Base-by-base conservation (phyloP, 1,139 yeast species). In the Suhomyces taliae region DNA sequence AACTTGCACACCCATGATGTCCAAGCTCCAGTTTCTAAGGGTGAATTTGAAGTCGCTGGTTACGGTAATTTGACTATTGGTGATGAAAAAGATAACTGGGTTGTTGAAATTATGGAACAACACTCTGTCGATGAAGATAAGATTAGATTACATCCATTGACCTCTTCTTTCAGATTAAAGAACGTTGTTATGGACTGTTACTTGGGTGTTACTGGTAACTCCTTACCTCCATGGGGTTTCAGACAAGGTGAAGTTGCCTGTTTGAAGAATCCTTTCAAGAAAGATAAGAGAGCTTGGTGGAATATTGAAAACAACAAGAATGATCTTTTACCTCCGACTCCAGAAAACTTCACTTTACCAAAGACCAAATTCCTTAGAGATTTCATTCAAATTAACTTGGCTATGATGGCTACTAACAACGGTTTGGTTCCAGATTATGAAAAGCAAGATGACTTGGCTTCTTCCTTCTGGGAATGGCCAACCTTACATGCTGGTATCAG, bases 381-480 rank as follows among this genome's bases (percentile, higher is more conserved):
- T 72, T 95, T 95, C 57, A 74, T 95, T 55, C 97, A 90, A 70
- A 76, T 95, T 60, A 93, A 93, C 67, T 82, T 90, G 63, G 99
- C 98, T 24, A 95, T 93, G 97, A 90, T 91, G 97, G 97, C 97
- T 27, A 89, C 98, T 39, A 95, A 95, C 74, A 95, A 95, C 61
- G 98, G 97, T 4, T 80, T 93, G 62, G 83, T 93, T 48, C 98
- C 99, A 34, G 99, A 93, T 62, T 68, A 78, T 14, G 99, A 95
- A 58, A 91, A 93, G 70, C 84, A 81, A 59, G 99, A 95, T 65
- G 91, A 86, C 57, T 79, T 95, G 58, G 95, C 98, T 1, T 90
- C 97, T 14, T 66, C 82, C 43, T 93, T 93, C 59, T 95, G 99
- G 99, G 93, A 95, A 78, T 95, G 99, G 99, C 99, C 99, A 48